Evolutionary conservation across 228 moss, liverwort and hornwort species (phyloP).

Genomic region (Sphagnum fallax): DNA sequence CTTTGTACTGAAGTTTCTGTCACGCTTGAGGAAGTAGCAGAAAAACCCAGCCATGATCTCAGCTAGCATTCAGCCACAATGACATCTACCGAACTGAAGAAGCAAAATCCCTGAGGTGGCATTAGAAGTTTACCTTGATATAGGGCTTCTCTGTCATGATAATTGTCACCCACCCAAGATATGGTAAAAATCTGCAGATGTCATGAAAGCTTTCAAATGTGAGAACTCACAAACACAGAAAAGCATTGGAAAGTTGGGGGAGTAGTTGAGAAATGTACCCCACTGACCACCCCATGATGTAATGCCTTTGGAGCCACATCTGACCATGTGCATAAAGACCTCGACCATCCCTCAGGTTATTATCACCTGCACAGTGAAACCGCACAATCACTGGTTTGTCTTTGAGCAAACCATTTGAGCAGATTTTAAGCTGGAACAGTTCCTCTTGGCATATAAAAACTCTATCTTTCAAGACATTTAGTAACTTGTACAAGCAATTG

Average conservation of each 20-base stretch:
- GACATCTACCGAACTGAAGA: background rate
- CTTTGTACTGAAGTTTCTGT: background rate
- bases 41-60: background rate
- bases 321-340: conserved; percentile 89
- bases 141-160: conserved; percentile 97
- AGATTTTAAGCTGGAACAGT: no score
- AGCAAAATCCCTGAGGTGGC: background rate
- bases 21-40: background rate
- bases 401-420: no score
- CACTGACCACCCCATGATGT: conserved; percentile 97
- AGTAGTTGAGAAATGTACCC: conserved; percentile 34
- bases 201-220: background rate
- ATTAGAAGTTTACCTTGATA: conserved; percentile 52
- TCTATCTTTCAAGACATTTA: no score
- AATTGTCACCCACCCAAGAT: conserved; percentile 98
- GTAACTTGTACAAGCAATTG: no score
- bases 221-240: background rate
- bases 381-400: background rate
- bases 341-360: conserved; percentile 84
- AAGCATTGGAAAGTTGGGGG: background rate
- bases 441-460: no score
- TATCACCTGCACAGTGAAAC: conserved; percentile 51
- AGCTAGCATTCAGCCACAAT: background rate
- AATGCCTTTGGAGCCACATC: conserved; percentile 84
- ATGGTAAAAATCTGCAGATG: conserved; percentile 76